Evolutionary conservation across 352 stramenopile genomes (phyloP), one percentile per base, ranked within the genome.

Genomic region (Phytophthora tentaculata): DNA sequence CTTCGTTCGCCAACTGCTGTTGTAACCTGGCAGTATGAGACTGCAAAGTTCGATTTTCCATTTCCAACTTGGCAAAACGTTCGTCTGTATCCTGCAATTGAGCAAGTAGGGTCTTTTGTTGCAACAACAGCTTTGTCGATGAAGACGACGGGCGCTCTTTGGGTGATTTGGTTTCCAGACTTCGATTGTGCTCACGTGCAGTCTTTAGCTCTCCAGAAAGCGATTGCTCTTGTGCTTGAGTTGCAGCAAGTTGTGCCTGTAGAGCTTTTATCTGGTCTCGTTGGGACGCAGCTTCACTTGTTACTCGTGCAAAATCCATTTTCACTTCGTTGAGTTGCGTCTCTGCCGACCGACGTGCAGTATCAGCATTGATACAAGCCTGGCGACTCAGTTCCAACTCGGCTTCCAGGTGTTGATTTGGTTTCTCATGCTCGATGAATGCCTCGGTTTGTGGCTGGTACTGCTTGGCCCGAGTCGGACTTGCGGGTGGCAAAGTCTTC

Each of bases 191-290:
- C 24, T 70, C 54, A 17, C 67, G 61, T 14, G 50, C 19, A 22
- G 41, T 49, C 23, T 67, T 74, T 1, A 74, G 32, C 12, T 74
- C 55, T 6, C 71, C 44, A 14, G 28, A 43, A 24, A 67, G 23
- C 5, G 43, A 37, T 10, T 71, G 66, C 13, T 74, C 49, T 7
- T 52, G 32, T 37, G 35, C 26, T 60, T 71, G 61, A 1, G 63
- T 61, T 29, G 56, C 28, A 55, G 56, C 22, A 61, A 87, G 60
- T 47, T 90, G 71, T 0, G 45, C 13, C 23, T 88, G 82, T 14
- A 84, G 48, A 20, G 67, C 76, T 19, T 62, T 32, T 8, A 90
- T 62, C 43, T 83, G 64, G 0, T 83, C 73, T 16, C 67, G 71
- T 28, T 89, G 68, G 17, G 50, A 12, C 10, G 54, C 64, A 61